phyloP scores from a whole-genome alignment of 192 early-diverging fungal genomes.

The Tieghemiomyces parasiticus region DNA sequence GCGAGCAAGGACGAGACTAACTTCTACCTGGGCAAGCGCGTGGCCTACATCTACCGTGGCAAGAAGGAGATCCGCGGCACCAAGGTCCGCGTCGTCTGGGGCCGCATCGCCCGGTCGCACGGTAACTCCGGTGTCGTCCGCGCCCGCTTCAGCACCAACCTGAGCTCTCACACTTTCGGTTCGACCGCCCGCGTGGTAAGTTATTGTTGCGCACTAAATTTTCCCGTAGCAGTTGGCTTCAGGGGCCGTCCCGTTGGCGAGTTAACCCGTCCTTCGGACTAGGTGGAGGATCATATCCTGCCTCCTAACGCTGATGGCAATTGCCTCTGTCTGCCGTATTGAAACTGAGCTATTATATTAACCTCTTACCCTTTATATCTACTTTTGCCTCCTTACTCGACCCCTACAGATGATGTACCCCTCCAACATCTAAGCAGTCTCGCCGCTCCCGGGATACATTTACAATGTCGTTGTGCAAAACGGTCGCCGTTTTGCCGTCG shows the following conservation, averaged over 20 bases:
- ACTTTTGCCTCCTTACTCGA: constrained; percentile 14
- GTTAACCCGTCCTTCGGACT: background rate
- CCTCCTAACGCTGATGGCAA: background rate
- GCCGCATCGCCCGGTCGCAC: constrained; percentile 86
- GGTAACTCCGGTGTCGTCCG: constrained; percentile 93
- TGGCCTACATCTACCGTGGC: constrained; percentile 95
- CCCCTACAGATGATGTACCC: constrained; percentile 96
- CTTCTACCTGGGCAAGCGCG: constrained; percentile 98
- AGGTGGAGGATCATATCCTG: background rate
- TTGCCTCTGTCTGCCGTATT: background rate
- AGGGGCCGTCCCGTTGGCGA: no score
- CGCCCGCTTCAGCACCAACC: constrained; percentile 94
- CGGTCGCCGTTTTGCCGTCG: no score
- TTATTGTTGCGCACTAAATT: no score
- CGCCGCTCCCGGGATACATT: no score
- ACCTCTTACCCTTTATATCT: constrained; percentile 7
- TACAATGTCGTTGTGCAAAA: no score
- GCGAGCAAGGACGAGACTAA: constrained; percentile 73
- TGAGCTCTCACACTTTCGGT: constrained; percentile 90
- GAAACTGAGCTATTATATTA: background rate
- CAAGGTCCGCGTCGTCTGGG: constrained; percentile 96
- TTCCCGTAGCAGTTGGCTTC: no score
- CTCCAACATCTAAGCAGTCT: constrained; percentile 58
- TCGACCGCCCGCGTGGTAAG: constrained; percentile 81
- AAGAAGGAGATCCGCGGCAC: constrained; percentile 77